phyloP scores from a whole-genome alignment of 495 filamentous ascomycete genomes.

The Trichodelitschia bisporula region DNA sequence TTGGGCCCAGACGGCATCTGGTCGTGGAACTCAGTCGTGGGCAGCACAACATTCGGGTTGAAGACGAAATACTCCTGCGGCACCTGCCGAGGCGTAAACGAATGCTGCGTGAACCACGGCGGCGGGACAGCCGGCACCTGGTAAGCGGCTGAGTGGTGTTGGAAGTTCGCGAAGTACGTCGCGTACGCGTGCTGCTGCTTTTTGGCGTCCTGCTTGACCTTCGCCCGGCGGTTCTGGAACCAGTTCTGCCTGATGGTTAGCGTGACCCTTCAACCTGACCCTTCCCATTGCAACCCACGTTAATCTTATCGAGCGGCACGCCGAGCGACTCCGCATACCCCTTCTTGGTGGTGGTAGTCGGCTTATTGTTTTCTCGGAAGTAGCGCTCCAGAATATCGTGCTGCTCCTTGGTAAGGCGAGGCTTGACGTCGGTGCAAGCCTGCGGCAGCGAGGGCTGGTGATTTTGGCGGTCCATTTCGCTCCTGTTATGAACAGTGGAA shows the following conservation, averaged over 20 bases:
- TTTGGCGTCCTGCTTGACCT: slow-evolving; percentile 20
- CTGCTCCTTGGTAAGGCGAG: slow-evolving; percentile 19
- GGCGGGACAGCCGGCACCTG: no score
- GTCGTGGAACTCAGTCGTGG: background rate
- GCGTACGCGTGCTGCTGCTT: slow-evolving; percentile 11
- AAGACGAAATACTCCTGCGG: no score
- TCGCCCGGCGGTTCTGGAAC: slow-evolving; percentile 21
- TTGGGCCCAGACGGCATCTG: slow-evolving; percentile 4
- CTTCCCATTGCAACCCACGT: slow-evolving; percentile 7
- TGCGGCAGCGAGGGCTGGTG: no score
- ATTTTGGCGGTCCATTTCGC: no score
- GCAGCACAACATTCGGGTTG: no score
- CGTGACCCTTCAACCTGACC: slow-evolving; percentile 1
- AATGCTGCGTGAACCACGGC: slow-evolving; percentile 1
- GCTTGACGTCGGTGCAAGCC: slow-evolving; percentile 16
- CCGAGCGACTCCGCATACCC: slow-evolving; percentile 14
- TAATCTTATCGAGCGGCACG: slow-evolving; percentile 20
- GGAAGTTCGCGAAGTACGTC: slow-evolving; percentile 5
- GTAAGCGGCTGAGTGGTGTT: no score
- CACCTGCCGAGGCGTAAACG: slow-evolving; percentile 3
- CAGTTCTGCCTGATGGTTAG: slow-evolving; percentile 17
- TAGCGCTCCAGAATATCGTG: slow-evolving; percentile 18
- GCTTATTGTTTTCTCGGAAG: slow-evolving; percentile 16
- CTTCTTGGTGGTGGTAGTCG: slow-evolving; percentile 17
- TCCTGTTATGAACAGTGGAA: no score